Evolutionary conservation across 106 monocot genomes (phyloP).

Genomic region (Gastrodia elata): DNA sequence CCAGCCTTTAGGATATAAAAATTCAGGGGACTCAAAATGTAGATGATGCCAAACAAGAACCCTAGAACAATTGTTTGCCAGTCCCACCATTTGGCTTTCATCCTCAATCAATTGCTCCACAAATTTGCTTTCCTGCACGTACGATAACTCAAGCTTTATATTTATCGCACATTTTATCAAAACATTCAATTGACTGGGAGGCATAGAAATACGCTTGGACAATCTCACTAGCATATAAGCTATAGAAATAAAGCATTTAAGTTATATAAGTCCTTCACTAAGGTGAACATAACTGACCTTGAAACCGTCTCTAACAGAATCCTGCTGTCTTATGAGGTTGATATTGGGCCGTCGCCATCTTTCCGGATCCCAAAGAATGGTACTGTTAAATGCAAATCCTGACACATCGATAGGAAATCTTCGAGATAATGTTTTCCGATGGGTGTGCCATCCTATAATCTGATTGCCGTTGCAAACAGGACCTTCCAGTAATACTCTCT

Average conservation of each 20-base stretch:
- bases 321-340: constrained; percentile 36
- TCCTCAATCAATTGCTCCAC: constrained; percentile 63
- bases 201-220: neutral
- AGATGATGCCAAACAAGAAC: constrained; percentile 64
- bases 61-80: constrained; percentile 39
- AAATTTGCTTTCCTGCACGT: constrained; percentile 43
- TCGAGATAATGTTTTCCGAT: constrained; percentile 22
- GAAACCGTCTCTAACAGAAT: constrained; percentile 25
- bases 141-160: too few relatives aligned
- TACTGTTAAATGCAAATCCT: constrained; percentile 79
- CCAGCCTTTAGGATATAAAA: constrained; percentile 49
- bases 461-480: constrained; percentile 58
- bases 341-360: constrained; percentile 47
- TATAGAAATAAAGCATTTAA: neutral
- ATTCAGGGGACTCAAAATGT: constrained; percentile 33
- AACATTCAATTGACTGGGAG: too few relatives aligned
- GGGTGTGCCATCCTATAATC: constrained; percentile 62
- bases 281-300: constrained; percentile 26
- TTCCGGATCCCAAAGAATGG: constrained; percentile 65
- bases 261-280: neutral
- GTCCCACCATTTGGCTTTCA: constrained; percentile 78
- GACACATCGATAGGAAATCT: constrained; percentile 53
- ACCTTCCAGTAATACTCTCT: constrained; percentile 40
- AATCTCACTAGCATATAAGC: neutral
- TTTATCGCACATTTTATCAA: neutral